Conservation (phyloP, 75 land plant genomes). For the Isoetes taiwanensis region DNA sequence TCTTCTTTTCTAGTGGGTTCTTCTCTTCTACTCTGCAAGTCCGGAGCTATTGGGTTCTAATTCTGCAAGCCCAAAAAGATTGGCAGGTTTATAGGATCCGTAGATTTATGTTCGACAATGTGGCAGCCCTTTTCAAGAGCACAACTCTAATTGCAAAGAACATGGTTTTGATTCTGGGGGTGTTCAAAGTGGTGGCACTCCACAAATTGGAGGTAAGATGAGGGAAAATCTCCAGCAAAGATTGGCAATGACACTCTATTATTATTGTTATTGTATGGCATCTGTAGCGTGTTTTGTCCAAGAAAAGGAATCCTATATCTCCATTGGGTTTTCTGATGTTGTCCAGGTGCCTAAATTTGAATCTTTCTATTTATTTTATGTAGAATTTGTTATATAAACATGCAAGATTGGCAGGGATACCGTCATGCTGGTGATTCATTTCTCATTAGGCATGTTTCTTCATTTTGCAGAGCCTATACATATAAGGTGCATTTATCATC, state of each 20-base stretch:
- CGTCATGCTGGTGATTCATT: conserved; percentile 71
- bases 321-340: conserved; percentile 77
- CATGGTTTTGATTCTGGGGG: conserved; percentile 84
- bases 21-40: too few relatives aligned
- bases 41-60: too few relatives aligned
- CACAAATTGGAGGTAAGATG: conserved; percentile 80
- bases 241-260: conserved; percentile 47
- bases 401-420: neutral
- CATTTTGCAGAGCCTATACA: too few relatives aligned
- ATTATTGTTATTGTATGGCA: conserved; percentile 84
- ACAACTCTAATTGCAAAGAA: too few relatives aligned
- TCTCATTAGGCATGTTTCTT: conserved; percentile 81
- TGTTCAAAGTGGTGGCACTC: conserved; percentile 69
- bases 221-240: conserved; percentile 88
- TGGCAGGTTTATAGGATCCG: too few relatives aligned
- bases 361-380: neutral
- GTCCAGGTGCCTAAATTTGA: conserved; percentile 40
- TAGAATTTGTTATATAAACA: neutral
- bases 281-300: conserved; percentile 81
- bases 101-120: too few relatives aligned
- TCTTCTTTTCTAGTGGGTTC: too few relatives aligned
- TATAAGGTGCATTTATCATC: too few relatives aligned
- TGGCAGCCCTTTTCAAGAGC: too few relatives aligned
- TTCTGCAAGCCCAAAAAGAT: too few relatives aligned
- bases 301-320: conserved; percentile 86